Conservation (phyloP, 768 basidiomycete genomes). For the Amanita exitialis region DNA sequence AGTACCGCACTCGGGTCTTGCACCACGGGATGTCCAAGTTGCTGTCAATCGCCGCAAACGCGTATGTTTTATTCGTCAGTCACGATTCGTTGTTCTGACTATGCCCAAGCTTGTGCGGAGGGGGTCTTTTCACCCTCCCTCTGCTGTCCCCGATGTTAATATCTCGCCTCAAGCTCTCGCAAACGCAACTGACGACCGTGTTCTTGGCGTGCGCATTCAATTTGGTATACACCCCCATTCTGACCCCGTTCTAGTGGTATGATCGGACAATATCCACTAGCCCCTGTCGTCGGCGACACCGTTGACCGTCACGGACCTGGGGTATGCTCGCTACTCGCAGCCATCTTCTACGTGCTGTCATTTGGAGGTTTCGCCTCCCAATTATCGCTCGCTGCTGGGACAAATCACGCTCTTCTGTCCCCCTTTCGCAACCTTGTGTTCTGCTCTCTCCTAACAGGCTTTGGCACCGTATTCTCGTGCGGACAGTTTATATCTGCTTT, state of each 20-base stretch:
- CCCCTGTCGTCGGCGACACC: constrained; percentile 57
- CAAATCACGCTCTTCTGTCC: constrained; percentile 25
- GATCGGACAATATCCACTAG: constrained; percentile 73
- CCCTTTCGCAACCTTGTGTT: constrained; percentile 44
- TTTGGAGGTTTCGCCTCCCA: constrained; percentile 56
- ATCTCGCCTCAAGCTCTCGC: constrained; percentile 49
- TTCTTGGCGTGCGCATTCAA: constrained; percentile 51
- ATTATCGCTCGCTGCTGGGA: constrained; percentile 33
- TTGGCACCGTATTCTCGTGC: constrained; percentile 68
- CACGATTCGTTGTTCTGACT: background rate
- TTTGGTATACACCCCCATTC: background rate
- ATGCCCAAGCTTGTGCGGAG: constrained; percentile 53
- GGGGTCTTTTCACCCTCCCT: constrained; percentile 76
- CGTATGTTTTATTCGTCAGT: constrained; percentile 11
- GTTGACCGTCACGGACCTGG: constrained; percentile 63
- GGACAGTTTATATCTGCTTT: constrained; percentile 14
- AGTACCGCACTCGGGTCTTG: background rate
- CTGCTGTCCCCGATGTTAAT: constrained; percentile 58
- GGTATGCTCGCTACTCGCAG: constrained; percentile 53
- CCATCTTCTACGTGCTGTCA: constrained; percentile 45
- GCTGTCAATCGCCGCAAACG: constrained; percentile 51
- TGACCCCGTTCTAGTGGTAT: constrained; percentile 45
- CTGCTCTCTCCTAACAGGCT: constrained; percentile 52
- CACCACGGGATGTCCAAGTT: constrained; percentile 19
- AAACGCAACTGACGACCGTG: constrained; percentile 73